These are phyloP conservation scores for Trametes polyzona DNA, from an alignment of 1,284 basidiomycete species.

Conservation along the genomic window DNA sequence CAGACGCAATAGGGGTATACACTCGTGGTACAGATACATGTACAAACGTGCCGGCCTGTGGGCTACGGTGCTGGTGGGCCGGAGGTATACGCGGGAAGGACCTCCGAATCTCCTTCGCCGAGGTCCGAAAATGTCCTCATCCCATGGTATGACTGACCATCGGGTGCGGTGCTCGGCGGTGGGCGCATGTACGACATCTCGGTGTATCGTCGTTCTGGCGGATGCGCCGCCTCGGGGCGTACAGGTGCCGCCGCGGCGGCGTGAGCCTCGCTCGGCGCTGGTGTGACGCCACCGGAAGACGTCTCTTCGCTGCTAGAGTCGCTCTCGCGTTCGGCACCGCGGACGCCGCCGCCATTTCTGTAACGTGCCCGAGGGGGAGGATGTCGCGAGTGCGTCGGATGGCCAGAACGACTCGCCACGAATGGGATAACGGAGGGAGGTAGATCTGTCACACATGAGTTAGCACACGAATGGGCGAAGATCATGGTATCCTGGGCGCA, in stretches of 20 bases:
- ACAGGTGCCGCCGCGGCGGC: background rate
- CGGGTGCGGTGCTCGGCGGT: background rate
- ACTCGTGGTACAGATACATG: too few relatives aligned
- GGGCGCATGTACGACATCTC: conserved; percentile 1
- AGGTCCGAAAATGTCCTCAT: background rate
- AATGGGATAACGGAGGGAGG: background rate
- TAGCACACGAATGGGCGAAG: background rate
- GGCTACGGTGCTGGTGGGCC: background rate
- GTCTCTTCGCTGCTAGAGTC: background rate
- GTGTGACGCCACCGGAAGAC: background rate
- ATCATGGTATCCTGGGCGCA: background rate
- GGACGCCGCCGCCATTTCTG: too few relatives aligned
- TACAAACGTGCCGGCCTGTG: too few relatives aligned
- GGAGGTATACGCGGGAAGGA: background rate
- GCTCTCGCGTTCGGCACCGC: too few relatives aligned
- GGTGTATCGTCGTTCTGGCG: background rate
- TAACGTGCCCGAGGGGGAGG: too few relatives aligned
- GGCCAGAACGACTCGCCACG: background rate
- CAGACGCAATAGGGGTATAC: background rate
- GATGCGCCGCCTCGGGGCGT: background rate
- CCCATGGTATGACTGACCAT: background rate
- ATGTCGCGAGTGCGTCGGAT: background rate
- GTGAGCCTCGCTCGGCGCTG: background rate
- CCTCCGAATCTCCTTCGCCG: background rate
- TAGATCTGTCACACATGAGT: background rate